phyloP scores from a whole-genome alignment of 2,329 filamentous ascomycete genomes.

The Ophiosphaerella korrae region DNA sequence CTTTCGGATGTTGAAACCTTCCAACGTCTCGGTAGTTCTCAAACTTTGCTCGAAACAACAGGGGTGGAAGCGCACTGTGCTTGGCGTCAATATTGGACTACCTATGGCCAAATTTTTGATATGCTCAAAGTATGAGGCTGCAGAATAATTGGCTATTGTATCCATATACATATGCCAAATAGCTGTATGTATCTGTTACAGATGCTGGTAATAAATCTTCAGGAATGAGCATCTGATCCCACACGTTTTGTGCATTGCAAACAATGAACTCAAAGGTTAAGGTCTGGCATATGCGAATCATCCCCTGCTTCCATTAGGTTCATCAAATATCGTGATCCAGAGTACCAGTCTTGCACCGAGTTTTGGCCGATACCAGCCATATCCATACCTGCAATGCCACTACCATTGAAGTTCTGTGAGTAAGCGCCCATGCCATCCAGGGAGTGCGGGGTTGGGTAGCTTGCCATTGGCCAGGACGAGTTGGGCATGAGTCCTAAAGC shows the following conservation, averaged over 20 bases:
- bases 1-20: too few species aligned
- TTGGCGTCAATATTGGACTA: too few species aligned
- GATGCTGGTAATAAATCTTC: too few species aligned
- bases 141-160: too few species aligned
- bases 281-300: slow-evolving; percentile 51
- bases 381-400: neutral
- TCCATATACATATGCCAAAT: too few species aligned
- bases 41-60: too few species aligned
- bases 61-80: too few species aligned
- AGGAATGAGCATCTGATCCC: too few species aligned
- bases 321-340: slow-evolving; percentile 68
- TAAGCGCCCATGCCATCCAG: slow-evolving; percentile 12
- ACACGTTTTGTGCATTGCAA: neutral
- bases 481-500: slow-evolving; percentile 66
- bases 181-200: too few species aligned
- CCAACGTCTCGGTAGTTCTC: too few species aligned
- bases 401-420: slow-evolving; percentile 4
- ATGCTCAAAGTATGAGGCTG: too few species aligned
- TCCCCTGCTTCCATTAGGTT: slow-evolving; percentile 63
- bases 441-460: slow-evolving; percentile 8
- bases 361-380: slow-evolving; percentile 44
- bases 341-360: slow-evolving; percentile 67
- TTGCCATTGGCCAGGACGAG: slow-evolving; percentile 27
- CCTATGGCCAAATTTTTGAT: too few species aligned
- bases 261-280: neutral